Base-by-base conservation (phyloP, 768 basidiomycete species). In the Asterophora lycoperdoides region DNA sequence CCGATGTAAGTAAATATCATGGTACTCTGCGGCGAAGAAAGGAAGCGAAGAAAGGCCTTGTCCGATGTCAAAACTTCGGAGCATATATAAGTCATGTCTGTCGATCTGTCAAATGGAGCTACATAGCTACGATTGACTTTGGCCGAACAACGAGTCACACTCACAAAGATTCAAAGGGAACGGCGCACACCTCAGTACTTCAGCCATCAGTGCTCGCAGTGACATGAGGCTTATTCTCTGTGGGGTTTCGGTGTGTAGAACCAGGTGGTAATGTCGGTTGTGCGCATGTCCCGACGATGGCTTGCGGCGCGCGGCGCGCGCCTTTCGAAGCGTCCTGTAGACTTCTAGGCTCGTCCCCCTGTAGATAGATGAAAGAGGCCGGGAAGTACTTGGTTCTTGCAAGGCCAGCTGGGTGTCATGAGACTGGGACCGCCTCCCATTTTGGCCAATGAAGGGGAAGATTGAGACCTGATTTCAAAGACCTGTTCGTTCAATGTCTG, bases 101-200 rank as follows among this genome's bases (percentile, higher is more conserved):
- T 46, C 48, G 15, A 56, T 52, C 54, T 49, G 54, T 55, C 51
- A 55, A 30, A 36, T 19, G 17, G 10, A 5, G 38, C 8, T 43
- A 26, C 43, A 43, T 6, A 5, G 38, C 8, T 43, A 26, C 43
- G 38, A 37, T 41, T 44, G 37, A 41, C 14, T 23, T 19, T 14
- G 17, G 41, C 14, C 38, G 20, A 19, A 5, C 19, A 32, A 8
- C 36, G 19, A 14, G 36, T 15, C 20, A 20, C 30, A 36, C 9
- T 15, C 18, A 14, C 11, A 13, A 29, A 38, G 3, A 26, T 41
- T n/a, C 7, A 15, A 23, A 15, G 11, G 2, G 7, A 38, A 19
- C 23, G 28, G 26, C 40, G 40, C 23, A 26, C 8, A 20, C 19
- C 39, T 23, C 23, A 20, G 39, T 20, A 40, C 39, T 40, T 19